Base-by-base conservation (phyloP, 2,329 filamentous ascomycete species). In the Cladosporium cucumerinum region DNA sequence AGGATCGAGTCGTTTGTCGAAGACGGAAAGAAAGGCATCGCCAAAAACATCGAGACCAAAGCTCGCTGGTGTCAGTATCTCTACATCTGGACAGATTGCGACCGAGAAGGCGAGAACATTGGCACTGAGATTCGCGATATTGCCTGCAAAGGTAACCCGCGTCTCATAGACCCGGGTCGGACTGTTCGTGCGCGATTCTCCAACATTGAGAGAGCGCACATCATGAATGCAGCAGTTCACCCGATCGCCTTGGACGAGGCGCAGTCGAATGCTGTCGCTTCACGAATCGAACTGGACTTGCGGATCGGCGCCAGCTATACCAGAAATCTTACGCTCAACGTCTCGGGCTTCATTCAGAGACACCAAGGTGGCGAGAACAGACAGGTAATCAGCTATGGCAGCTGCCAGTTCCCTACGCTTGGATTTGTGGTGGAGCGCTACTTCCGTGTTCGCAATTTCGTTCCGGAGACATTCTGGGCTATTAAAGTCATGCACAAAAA, bases 61-160 rank as follows among this genome's bases (percentile, higher is more conserved):
- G 94, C 95, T 21, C 85, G 85, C 66, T 85, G 85, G 74, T 84
- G 88, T n/a, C 85, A 84, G 63, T 87, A 89, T 14, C 82, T 99
- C 34, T 94, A 96, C 77, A 97, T 99, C 71, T 99, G 95, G 95
- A 99, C 95, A 0, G 95, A 99, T 83, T 98, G 95, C 78, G 95
- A 99, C 82, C 88, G 93, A 63, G 95, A 99, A 82, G 95, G 95
- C 39, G 95, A 99, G 77, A 91, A 98, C 74, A 99, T 99, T 70
- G 95, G 95, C 7, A 85, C 90, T 46, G 94, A 99, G 76, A 94
- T 99, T 66, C 88, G 92, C 52, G 86, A 90, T 61, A 89, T 94
- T 65, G 95, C 95, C 5, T 81, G 83, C 55, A 87, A 87, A 72
- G 89, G 86, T 11, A 98, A 97, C 68, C 78, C 83, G 11, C 81